phyloP scores from a whole-genome alignment of 306 rosid genomes.

The Pueraria montana region DNA sequence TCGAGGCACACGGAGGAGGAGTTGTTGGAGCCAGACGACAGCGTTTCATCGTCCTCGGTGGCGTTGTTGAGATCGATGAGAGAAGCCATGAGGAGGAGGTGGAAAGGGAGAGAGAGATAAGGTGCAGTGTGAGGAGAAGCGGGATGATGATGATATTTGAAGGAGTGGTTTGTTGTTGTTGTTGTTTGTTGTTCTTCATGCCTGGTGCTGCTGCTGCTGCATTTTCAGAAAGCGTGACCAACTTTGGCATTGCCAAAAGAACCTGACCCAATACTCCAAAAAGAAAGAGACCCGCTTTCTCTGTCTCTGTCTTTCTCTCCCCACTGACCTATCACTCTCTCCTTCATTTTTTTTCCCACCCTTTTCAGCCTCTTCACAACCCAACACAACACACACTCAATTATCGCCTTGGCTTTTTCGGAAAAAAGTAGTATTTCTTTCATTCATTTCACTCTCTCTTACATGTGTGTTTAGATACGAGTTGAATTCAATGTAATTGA shows the following conservation, averaged over 20 bases:
- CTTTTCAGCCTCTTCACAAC: constrained; percentile 35
- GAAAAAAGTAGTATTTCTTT: constrained; percentile 60
- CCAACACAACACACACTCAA: neutral
- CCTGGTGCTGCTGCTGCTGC: constrained; percentile 46
- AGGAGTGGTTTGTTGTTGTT: constrained; percentile 5
- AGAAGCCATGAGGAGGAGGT: neutral
- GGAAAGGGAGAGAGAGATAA: too few relatives aligned
- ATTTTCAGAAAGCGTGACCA: constrained; percentile 60
- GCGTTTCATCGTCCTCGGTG: constrained; percentile 79
- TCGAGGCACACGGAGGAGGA: constrained; percentile 77
- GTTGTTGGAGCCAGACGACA: constrained; percentile 52
- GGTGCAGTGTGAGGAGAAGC: too few relatives aligned
- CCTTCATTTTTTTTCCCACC: constrained; percentile 46
- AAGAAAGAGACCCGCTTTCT: constrained; percentile 52
- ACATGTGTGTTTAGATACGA: too few relatives aligned
- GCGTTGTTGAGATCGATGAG: constrained; percentile 88
- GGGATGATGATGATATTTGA: constrained; percentile 44
- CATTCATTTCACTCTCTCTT: too few relatives aligned
- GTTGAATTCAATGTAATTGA: too few relatives aligned
- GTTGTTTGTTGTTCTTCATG: constrained; percentile 10
- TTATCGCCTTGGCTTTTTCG: constrained; percentile 51
- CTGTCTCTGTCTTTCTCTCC: neutral
- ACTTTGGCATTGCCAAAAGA: constrained; percentile 73
- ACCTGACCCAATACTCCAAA: constrained; percentile 59
- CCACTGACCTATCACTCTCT: constrained; percentile 49